Conservation (phyloP, 768 basidiomycete genomes). For the Lenzites betulinus region DNA sequence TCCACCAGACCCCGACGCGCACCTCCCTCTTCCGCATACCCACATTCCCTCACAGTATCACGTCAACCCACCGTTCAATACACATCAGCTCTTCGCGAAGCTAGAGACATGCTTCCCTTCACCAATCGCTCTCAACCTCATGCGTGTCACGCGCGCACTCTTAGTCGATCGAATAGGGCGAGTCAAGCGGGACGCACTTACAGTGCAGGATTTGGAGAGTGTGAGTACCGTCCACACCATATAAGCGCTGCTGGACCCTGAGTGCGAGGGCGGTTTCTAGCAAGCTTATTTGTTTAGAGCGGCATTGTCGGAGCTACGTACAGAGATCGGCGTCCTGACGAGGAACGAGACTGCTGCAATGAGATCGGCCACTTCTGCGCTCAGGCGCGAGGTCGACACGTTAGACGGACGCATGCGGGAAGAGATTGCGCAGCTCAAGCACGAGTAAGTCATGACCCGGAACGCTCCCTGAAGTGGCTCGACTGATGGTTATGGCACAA, state of each 20-base stretch:
- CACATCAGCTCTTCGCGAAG: conserved; percentile 71
- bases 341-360: conserved; percentile 87
- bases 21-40: conserved; percentile 22
- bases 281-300: conserved; percentile 96
- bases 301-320: conserved; percentile 86
- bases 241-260: not conserved
- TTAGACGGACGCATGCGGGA: conserved; percentile 93
- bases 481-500: not conserved
- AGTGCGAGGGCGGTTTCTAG: conserved; percentile 39
- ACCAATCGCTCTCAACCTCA: conserved; percentile 72
- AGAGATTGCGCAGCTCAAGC: conserved; percentile 83
- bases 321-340: conserved; percentile 79
- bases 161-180: conserved; percentile 74
- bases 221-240: conserved; percentile 45
- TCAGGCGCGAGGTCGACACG: conserved; percentile 84
- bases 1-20: conserved; percentile 18
- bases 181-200: conserved; percentile 71
- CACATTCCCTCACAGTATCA: conserved; percentile 42
- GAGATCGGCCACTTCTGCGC: conserved; percentile 68
- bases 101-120: conserved; percentile 77
- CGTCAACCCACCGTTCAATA: conserved; percentile 77
- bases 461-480: not conserved
- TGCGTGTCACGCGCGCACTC: conserved; percentile 81
- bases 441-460: conserved; percentile 68
- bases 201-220: conserved; percentile 79